Percentiles rank a stretch among this genome's conserved stretches.
Evolutionary conservation across 768 basidiomycete genomes (phyloP).

Genomic region (Phaeotremella skinneri): DNA sequence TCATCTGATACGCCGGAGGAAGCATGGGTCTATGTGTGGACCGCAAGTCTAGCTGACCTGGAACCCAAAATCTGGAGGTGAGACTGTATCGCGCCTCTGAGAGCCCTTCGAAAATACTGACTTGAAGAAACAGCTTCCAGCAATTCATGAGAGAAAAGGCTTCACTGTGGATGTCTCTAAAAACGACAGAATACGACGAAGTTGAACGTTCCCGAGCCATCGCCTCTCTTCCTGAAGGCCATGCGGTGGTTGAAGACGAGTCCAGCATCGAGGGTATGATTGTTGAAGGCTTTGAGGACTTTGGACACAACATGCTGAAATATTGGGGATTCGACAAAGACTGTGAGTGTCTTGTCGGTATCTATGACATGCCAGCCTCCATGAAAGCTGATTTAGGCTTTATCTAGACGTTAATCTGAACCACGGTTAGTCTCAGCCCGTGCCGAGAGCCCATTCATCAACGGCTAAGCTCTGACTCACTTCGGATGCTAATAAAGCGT

Average conservation of each 20-base stretch:
- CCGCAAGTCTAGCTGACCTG: constrained; percentile 54
- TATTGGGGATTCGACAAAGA: constrained; percentile 49
- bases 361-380: neutral
- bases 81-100: constrained; percentile 2
- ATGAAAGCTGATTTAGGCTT: constrained; percentile 2
- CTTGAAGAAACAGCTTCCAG: constrained; percentile 57
- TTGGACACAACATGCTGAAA: constrained; percentile 49
- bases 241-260: constrained; percentile 17
- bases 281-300: constrained; percentile 35
- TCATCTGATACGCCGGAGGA: constrained; percentile 48
- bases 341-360: constrained; percentile 20
- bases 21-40: constrained; percentile 76
- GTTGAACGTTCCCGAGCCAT: constrained; percentile 59
- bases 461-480: too few species aligned
- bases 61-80: constrained; percentile 65
- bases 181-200: constrained; percentile 54
- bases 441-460: too few species aligned
- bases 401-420: constrained; percentile 51
- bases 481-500: too few species aligned
- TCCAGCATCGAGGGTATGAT: constrained; percentile 20
- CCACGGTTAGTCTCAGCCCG: constrained; percentile 40
- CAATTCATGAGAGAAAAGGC: constrained; percentile 73
- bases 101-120: neutral
- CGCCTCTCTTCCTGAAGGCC: constrained; percentile 23
- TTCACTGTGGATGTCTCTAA: constrained; percentile 68